Conservation (phyloP, 768 basidiomycete genomes). For the Daedaleopsis nitida region DNA sequence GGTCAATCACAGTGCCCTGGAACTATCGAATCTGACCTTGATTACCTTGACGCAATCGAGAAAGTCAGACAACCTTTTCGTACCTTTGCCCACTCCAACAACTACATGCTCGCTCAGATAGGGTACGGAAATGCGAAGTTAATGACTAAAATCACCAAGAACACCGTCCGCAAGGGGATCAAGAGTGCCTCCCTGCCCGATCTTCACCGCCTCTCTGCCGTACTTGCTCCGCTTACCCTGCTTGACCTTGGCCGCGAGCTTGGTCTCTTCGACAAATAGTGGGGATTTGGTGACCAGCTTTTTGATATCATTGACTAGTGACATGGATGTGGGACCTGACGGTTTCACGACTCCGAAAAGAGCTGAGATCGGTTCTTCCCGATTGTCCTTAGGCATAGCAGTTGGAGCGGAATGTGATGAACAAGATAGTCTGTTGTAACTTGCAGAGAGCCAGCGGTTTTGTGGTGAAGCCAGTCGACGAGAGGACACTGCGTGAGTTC, state of each 20-base stretch:
- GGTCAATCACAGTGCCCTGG: conserved; percentile 5
- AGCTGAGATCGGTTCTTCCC: conserved; percentile 68
- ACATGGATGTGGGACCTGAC: conserved; percentile 92
- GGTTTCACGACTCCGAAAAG: conserved; percentile 92
- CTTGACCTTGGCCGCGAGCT: conserved; percentile 46
- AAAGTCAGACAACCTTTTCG: conserved; percentile 83
- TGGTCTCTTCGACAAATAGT: conserved; percentile 68
- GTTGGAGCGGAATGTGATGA: neutral
- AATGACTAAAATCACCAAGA: conserved; percentile 22
- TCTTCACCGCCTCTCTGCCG: conserved; percentile 59
- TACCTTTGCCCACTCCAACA: conserved; percentile 86
- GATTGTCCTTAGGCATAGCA: conserved; percentile 68
- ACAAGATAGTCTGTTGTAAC: neutral
- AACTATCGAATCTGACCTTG: conserved; percentile 31
- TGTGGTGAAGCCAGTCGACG: neutral
- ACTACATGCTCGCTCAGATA: conserved; percentile 47
- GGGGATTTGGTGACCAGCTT: conserved; percentile 73
- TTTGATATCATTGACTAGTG: conserved; percentile 83
- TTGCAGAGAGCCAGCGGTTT: conserved; percentile 5
- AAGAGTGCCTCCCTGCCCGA: conserved; percentile 93
- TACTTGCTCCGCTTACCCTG: conserved; percentile 37
- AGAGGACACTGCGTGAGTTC: too few species aligned
- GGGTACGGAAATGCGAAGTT: neutral
- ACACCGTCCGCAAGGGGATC: conserved; percentile 93
- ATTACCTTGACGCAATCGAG: conserved; percentile 83